These are phyloP conservation scores for Ustilago vetiveriae DNA, from an alignment of 1,284 basidiomycete genomes.

Conservation along the genomic window DNA sequence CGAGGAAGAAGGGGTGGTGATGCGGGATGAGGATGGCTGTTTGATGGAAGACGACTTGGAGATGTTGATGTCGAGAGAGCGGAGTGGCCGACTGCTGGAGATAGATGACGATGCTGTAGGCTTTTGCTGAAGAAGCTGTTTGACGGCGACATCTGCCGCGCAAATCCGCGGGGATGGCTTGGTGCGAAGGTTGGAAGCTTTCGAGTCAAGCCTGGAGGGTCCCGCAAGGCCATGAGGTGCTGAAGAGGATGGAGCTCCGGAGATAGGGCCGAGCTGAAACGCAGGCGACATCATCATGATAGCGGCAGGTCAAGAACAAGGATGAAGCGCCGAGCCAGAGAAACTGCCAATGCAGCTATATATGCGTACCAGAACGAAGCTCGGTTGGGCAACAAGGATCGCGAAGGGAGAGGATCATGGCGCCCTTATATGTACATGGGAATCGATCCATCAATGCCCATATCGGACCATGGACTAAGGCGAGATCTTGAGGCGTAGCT, in stretches of 20 bases:
- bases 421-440: no score
- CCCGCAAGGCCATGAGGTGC: not conserved
- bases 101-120: not conserved
- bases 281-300: conserved; percentile 25
- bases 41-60: conserved; percentile 10
- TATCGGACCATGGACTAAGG: no score
- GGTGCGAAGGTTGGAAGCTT: not conserved
- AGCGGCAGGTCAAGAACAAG: no score
- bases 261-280: not conserved
- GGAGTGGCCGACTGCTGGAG: conserved; percentile 13
- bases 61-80: conserved; percentile 22
- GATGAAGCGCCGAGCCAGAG: no score
- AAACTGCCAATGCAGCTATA: not conserved
- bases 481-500: no score
- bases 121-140: conserved; percentile 3
- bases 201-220: not conserved
- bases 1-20: not conserved
- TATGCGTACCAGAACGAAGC: no score
- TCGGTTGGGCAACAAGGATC: no score
- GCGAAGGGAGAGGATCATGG: no score
- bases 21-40: conserved; percentile 1
- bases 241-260: conserved; percentile 1
- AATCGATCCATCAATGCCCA: no score
- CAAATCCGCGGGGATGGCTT: not conserved
- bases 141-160: conserved; percentile 5